Conservation (phyloP, 495 filamentous ascomycete genomes). For the Trichoderma erinaceum region DNA sequence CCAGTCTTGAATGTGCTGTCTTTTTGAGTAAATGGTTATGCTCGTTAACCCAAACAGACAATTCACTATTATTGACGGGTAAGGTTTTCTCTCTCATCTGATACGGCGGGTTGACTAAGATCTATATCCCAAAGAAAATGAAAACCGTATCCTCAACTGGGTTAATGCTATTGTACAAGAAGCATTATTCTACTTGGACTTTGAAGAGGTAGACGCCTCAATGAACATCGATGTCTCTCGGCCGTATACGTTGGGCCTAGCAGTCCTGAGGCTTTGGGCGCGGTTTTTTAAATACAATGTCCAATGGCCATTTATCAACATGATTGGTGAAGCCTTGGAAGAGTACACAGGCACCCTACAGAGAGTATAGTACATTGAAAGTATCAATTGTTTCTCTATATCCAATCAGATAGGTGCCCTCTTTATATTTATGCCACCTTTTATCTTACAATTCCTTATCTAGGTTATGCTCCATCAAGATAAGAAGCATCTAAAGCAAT, state of each 20-base stretch:
- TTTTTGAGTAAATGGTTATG: conserved; percentile 44
- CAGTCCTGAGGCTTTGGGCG: conserved; percentile 49
- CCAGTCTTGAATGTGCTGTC: conserved; percentile 41
- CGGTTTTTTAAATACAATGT: conserved; percentile 48
- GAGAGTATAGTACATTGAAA: too few species aligned
- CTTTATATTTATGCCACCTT: too few species aligned
- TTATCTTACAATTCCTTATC: too few species aligned
- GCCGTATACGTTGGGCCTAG: conserved; percentile 32
- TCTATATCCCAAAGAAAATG: conserved; percentile 11
- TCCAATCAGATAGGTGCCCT: too few species aligned
- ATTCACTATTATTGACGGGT: neutral
- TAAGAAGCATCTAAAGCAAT: too few species aligned
- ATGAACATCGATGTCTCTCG: neutral
- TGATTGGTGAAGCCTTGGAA: conserved; percentile 44
- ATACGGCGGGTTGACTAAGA: neutral
- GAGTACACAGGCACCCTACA: conserved; percentile 26
- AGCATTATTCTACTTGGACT: conserved; percentile 5
- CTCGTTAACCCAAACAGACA: conserved; percentile 29
- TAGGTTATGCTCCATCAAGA: too few species aligned
- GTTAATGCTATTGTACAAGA: conserved; percentile 17
- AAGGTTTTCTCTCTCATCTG: neutral
- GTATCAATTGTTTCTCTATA: too few species aligned
- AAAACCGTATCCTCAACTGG: conserved; percentile 18
- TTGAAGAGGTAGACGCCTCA: conserved; percentile 1
- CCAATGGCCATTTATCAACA: conserved; percentile 48